These are phyloP conservation scores for Toxoplasma gondii DNA, from an alignment of 169 alveolate genomes.

Conservation along the genomic window DNA sequence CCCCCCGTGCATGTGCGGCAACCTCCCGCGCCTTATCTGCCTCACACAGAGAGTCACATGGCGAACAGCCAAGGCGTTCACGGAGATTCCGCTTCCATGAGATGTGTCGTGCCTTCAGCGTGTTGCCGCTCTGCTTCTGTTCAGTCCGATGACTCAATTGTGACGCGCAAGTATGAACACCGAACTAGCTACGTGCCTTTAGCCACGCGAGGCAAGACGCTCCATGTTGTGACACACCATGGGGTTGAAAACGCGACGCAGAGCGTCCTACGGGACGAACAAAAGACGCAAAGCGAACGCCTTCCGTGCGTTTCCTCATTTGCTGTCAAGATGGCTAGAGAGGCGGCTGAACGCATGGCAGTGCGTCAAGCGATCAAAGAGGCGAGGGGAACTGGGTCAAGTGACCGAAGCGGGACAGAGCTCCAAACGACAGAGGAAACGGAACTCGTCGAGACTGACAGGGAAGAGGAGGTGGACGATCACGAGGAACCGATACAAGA, in stretches of 20 bases:
- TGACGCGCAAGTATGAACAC: slow-evolving; percentile 1
- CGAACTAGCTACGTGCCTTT: not conserved
- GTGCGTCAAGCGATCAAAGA: not conserved
- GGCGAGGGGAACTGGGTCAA: not conserved
- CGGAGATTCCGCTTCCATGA: not conserved
- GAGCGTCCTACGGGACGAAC: not conserved
- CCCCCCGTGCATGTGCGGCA: not conserved
- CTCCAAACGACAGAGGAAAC: not conserved
- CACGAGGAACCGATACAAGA: not conserved
- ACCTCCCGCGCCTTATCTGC: not conserved
- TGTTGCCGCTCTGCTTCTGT: not conserved
- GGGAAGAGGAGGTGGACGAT: not conserved
- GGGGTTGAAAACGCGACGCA: not conserved
- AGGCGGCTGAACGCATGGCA: slow-evolving; percentile 8
- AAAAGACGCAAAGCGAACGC: not conserved
- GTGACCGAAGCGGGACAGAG: not conserved
- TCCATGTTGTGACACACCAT: slow-evolving; percentile 18
- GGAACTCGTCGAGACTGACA: not conserved
- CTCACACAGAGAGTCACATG: too few relatives aligned
- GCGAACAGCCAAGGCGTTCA: too few relatives aligned
- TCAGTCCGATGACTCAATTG: not conserved
- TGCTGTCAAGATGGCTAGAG: not conserved
- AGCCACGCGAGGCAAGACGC: not conserved
- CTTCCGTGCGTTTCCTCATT: slow-evolving; percentile 5
- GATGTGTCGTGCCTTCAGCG: not conserved